Evolutionary conservation across 1,139 yeast genomes (phyloP).

Genomic region (Suhomyces kunorum): DNA sequence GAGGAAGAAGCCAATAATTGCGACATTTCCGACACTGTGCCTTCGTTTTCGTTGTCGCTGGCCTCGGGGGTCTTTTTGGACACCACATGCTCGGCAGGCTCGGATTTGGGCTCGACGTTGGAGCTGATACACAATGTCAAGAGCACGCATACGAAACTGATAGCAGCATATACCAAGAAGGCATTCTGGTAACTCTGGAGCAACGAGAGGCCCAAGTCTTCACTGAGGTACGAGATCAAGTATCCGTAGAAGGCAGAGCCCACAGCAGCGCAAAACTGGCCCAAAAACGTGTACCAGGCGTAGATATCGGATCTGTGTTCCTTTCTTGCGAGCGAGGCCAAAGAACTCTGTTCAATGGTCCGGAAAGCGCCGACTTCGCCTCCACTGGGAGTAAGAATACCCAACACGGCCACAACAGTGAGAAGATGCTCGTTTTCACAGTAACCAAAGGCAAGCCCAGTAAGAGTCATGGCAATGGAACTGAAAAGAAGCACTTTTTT

Average conservation of each 20-base stretch:
- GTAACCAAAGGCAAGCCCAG: constrained; percentile 31
- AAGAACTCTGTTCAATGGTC: constrained; percentile 41
- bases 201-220: constrained; percentile 20
- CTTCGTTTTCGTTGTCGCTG: neutral
- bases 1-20: constrained; percentile 5
- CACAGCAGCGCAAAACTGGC: constrained; percentile 38
- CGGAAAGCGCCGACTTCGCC: constrained; percentile 49
- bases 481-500: constrained; percentile 30
- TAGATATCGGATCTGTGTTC: constrained; percentile 41
- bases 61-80: neutral
- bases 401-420: constrained; percentile 30
- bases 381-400: constrained; percentile 45
- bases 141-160: constrained; percentile 23
- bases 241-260: constrained; percentile 38
- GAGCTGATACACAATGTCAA: constrained; percentile 23
- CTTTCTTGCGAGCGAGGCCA: constrained; percentile 35
- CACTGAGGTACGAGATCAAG: constrained; percentile 27
- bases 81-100: neutral
- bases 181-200: constrained; percentile 32
- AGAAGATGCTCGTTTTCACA: constrained; percentile 26
- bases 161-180: constrained; percentile 27
- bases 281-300: constrained; percentile 46
- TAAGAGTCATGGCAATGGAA: constrained; percentile 30
- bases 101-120: constrained; percentile 19
- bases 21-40: constrained; percentile 5